Evolutionary conservation across 73 alveolate genomes (phyloP).

Genomic region (Breviolum minutum): DNA sequence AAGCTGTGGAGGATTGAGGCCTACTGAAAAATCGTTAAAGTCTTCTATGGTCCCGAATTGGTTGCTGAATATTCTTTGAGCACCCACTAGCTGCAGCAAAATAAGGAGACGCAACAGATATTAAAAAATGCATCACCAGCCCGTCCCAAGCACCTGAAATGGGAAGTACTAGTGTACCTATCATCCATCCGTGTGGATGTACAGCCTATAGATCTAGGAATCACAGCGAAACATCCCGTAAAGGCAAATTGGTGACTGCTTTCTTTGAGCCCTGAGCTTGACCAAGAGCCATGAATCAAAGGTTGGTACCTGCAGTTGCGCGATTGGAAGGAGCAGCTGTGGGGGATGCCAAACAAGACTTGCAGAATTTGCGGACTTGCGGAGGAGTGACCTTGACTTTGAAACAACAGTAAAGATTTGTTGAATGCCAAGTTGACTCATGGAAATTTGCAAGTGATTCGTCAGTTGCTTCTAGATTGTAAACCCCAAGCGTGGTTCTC

Average conservation of each 20-base stretch:
- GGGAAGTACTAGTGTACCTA: too few species aligned
- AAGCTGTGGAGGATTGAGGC: neutral
- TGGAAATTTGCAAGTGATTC: neutral
- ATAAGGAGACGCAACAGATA: too few species aligned
- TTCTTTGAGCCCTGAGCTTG: neutral
- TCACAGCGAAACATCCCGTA: neutral
- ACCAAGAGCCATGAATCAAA: neutral
- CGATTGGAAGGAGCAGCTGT: conserved; percentile 66
- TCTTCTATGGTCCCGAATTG: too few species aligned
- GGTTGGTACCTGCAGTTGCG: conserved; percentile 63
- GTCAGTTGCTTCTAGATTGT: neutral
- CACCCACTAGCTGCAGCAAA: too few species aligned
- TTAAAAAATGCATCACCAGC: neutral
- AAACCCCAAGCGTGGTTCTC: neutral
- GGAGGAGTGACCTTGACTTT: neutral
- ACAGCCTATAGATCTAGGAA: neutral
- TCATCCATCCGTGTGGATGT: neutral
- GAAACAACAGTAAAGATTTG: neutral
- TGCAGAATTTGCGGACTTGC: neutral
- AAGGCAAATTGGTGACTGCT: neutral
- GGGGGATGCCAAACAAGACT: neutral
- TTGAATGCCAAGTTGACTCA: neutral
- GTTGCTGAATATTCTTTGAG: too few species aligned
- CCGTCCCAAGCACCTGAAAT: neutral
- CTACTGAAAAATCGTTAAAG: too few species aligned